phyloP scores from a whole-genome alignment of 179 eudicot species.

The Corrigiola litoralis region DNA sequence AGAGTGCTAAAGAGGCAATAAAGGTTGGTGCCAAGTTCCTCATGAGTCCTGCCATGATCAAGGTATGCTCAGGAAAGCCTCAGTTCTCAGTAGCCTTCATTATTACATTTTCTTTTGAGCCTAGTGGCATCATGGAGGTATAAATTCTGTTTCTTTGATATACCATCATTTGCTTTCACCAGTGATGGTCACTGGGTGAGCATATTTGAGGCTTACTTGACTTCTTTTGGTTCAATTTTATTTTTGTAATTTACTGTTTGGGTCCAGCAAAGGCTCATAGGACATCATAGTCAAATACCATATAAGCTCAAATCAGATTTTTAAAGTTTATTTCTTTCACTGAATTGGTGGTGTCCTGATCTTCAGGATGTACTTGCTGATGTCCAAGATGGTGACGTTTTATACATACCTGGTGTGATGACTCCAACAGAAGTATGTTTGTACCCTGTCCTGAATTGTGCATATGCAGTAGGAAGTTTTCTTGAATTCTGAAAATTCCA shows the following conservation, averaged over 20 bases:
- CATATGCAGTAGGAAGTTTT: background rate
- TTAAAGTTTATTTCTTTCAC: background rate
- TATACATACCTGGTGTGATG: conserved; percentile 90
- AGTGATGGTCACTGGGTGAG: too few species aligned
- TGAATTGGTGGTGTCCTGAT: background rate
- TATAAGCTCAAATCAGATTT: background rate
- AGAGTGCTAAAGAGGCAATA: conserved; percentile 65
- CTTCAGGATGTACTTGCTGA: conserved; percentile 52
- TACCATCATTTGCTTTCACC: background rate
- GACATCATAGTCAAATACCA: background rate
- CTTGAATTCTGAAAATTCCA: background rate
- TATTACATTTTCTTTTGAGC: background rate
- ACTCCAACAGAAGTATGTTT: conserved; percentile 84
- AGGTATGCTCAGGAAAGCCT: conserved; percentile 30
- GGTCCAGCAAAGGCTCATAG: background rate
- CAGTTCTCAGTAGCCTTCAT: background rate
- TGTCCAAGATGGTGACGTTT: conserved; percentile 39
- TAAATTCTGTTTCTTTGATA: background rate
- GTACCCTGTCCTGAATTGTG: background rate
- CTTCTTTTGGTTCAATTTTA: background rate
- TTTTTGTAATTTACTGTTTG: background rate
- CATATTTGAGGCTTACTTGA: background rate
- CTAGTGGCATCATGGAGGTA: background rate
- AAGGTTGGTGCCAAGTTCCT: conserved; percentile 75
- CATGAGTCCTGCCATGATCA: conserved; percentile 85